A percentile compares a stretch with the other conserved stretches of the same genome.
Evolutionary conservation across 768 basidiomycete species (phyloP).

Genomic region (Mycena alexandri): DNA sequence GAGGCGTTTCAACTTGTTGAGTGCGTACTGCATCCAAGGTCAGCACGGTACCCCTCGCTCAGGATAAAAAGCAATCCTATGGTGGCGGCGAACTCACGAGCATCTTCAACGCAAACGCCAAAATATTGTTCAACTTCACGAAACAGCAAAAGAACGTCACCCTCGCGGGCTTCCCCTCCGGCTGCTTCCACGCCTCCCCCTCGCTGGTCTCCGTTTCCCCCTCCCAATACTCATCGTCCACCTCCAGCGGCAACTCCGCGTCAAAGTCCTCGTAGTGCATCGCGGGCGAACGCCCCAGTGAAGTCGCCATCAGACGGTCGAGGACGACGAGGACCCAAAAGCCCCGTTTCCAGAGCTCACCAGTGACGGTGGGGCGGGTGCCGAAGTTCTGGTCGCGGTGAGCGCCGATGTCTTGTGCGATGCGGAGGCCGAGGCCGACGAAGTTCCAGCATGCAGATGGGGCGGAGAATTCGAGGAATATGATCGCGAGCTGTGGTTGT

Average conservation of each 20-base stretch:
- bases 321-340: slow-evolving; percentile 61
- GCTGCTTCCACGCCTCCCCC: slow-evolving; percentile 59
- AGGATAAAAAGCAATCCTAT: no score
- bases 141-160: slow-evolving; percentile 57
- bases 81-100: slow-evolving; percentile 52
- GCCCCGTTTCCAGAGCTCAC: slow-evolving; percentile 80
- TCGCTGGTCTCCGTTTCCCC: background rate
- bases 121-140: slow-evolving; percentile 51
- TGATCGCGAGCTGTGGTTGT: slow-evolving; percentile 57
- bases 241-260: slow-evolving; percentile 49
- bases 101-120: slow-evolving; percentile 61
- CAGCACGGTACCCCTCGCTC: background rate
- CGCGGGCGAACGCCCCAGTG: slow-evolving; percentile 61
- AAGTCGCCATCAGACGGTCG: slow-evolving; percentile 60
- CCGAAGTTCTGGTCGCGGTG: slow-evolving; percentile 43
- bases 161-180: slow-evolving; percentile 52
- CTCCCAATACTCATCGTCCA: slow-evolving; percentile 6
- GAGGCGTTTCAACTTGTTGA: slow-evolving; percentile 70
- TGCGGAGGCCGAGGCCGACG: slow-evolving; percentile 58
- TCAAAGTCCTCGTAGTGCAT: slow-evolving; percentile 54
- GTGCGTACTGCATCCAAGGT: slow-evolving; percentile 63
- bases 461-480: slow-evolving; percentile 66
- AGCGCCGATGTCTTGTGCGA: slow-evolving; percentile 29
- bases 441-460: slow-evolving; percentile 78
- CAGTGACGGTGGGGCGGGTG: slow-evolving; percentile 59